These are phyloP conservation scores for Flaveria floridana DNA, from an alignment of 140 eudicot species.

Conservation along the genomic window DNA sequence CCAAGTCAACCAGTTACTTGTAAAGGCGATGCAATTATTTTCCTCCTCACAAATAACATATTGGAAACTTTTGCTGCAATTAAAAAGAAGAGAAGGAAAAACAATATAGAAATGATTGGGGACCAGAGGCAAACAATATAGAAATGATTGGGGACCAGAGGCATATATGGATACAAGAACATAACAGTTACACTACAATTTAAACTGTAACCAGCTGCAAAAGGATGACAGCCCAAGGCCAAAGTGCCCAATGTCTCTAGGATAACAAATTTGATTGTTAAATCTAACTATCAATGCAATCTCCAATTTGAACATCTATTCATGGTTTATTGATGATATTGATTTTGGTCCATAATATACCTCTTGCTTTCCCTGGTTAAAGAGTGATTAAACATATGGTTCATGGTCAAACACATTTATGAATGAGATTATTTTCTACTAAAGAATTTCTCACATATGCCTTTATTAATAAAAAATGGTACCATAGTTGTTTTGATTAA, in stretches of 20 bases:
- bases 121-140: not conserved
- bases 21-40: not conserved
- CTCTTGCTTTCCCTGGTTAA: not conserved
- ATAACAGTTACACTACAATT: not conserved
- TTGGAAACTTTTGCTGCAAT: not conserved
- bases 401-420: not conserved
- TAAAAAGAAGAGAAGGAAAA: not conserved
- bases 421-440: not conserved
- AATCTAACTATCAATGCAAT: not conserved
- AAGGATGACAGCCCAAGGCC: not conserved
- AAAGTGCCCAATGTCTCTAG: not conserved
- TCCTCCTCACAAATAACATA: not conserved
- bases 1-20: not conserved
- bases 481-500: not conserved
- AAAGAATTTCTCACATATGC: not conserved
- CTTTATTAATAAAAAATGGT: not conserved
- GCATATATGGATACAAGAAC: not conserved
- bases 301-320: not conserved
- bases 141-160: not conserved
- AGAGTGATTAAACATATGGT: not conserved
- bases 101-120: not conserved
- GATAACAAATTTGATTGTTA: not conserved
- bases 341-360: constrained; percentile 3
- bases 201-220: not conserved
- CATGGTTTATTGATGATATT: not conserved